These are phyloP conservation scores for Saccharomycopsis olivae DNA, from an alignment of 805 yeast genomes.

Conservation along the genomic window DNA sequence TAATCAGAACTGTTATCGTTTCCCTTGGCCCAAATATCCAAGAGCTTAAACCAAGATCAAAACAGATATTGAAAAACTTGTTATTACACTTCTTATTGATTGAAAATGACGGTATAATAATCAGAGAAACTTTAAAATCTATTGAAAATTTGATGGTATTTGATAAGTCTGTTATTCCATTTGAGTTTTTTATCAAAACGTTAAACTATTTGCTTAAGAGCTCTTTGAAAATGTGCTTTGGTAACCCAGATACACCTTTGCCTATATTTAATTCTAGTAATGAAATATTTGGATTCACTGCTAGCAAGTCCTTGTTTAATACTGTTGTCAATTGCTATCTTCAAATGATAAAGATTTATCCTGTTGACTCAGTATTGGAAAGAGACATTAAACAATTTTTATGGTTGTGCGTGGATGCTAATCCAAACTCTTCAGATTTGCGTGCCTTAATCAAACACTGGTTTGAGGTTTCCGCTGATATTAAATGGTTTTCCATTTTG, in stretches of 20 bases:
- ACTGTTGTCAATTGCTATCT: conserved; percentile 46
- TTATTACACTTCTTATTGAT: conserved; percentile 25
- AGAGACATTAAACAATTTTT: conserved; percentile 39
- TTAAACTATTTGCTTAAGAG: conserved; percentile 26
- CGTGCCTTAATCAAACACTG: conserved; percentile 42
- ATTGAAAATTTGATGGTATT: conserved; percentile 39
- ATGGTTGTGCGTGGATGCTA: conserved; percentile 48
- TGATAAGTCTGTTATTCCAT: conserved; percentile 29
- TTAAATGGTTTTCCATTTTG: conserved; percentile 51
- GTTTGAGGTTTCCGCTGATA: conserved; percentile 41
- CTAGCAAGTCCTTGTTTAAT: conserved; percentile 30
- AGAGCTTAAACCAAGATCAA: conserved; percentile 24
- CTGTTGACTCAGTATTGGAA: conserved; percentile 35
- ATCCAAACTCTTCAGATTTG: conserved; percentile 34
- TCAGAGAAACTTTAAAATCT: conserved; percentile 30
- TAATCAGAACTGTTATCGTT: conserved; percentile 35
- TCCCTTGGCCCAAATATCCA: conserved; percentile 48
- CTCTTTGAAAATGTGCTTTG: conserved; percentile 22
- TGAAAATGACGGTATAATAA: conserved; percentile 24
- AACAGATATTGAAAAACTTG: conserved; percentile 28
- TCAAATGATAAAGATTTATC: conserved; percentile 43
- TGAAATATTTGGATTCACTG: conserved; percentile 35
- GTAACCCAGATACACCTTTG: conserved; percentile 21
- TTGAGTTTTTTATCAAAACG: conserved; percentile 23
- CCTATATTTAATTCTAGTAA: conserved; percentile 31